phyloP scores from a whole-genome alignment of 805 yeast genomes.

The Lachancea quebecensis region DNA sequence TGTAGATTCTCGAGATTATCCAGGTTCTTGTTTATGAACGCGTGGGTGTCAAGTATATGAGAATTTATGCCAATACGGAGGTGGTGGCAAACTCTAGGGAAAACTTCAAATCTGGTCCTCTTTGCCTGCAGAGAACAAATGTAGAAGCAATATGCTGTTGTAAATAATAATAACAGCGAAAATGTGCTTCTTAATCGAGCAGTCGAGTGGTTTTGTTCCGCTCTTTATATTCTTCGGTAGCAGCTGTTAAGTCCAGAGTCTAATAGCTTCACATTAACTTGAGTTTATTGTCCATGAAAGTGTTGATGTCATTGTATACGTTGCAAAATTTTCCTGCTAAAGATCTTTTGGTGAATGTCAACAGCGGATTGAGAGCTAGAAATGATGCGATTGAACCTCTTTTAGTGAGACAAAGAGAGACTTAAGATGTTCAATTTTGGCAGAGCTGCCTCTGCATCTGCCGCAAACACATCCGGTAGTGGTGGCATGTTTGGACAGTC shows the following conservation, averaged over 20 bases:
- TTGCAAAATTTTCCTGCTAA: neutral
- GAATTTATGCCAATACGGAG: too few species aligned
- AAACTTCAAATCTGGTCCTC: neutral
- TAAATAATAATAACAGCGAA: neutral
- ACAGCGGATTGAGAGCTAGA: neutral
- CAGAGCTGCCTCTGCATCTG: conserved; percentile 4
- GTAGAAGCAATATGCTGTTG: neutral
- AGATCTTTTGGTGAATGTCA: neutral
- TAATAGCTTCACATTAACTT: too few species aligned
- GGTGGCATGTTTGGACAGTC: conserved; percentile 39
- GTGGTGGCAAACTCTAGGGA: neutral
- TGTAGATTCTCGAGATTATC: too few species aligned
- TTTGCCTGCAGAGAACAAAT: conserved; percentile 6
- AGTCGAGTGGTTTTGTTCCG: neutral
- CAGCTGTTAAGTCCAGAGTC: neutral
- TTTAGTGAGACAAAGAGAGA: neutral
- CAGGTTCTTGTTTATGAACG: too few species aligned
- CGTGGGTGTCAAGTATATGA: too few species aligned
- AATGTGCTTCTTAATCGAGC: too few species aligned
- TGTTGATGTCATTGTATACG: conserved; percentile 1
- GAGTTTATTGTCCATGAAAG: too few species aligned
- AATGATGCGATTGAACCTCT: too few species aligned
- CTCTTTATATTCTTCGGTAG: neutral
- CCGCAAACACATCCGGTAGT: conserved; percentile 1
- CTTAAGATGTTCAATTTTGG: conserved; percentile 8